Base-by-base conservation (phyloP, 225 moss, liverwort and hornwort genomes). In the Marchantia polymorpha region DNA sequence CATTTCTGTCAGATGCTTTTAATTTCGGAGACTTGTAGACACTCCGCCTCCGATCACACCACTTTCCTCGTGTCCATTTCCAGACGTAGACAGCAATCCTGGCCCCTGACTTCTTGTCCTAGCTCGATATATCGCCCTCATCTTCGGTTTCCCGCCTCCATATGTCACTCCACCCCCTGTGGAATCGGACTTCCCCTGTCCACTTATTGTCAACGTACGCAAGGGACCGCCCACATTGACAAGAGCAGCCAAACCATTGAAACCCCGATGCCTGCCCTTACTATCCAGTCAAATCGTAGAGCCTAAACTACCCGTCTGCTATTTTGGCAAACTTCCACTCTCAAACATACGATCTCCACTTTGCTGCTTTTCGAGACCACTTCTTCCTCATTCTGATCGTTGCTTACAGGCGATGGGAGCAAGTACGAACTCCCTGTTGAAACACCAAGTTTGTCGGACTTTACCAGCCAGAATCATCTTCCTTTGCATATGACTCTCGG, bases 351-450 rank as follows among this genome's bases (percentile, higher is more conserved):
- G 30, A 75, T 75, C 75, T 72, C 52, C 59, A 63, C 75, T 73
- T 12, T 64, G 23, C 26, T 59, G 59, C 49, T 60, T 47, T 46
- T 64, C 2, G 64, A 65, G 30, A 17, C 74, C 12, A 65, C 78
- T 8, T 91, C 90, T 20, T 87, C 88, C 46, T 89, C 89, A 56
- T 60, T 87, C 22, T 73, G 73, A 27, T 85, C 89, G 22, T 55
- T 14, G 46, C 23, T 86, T 49, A 76, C 60, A 20, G 91, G 86
- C 61, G 80, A 52, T 1, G 94, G 88, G 61, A 94, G 78, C 73
- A 96, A 1, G 92, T 93, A 23, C 96, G 90, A 78, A 94, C 83
- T 27, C 96, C 94, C 92, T 90, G 83, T 27, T 12, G 50, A 78
- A 26, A 25, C n/a, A 54, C 23, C 30, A 16, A 19, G 53, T 26